Percentiles rank a stretch among this genome's conserved stretches.
These are phyloP conservation scores for Suillus alpinus DNA, from an alignment of 768 basidiomycete species.

Conservation along the genomic window DNA sequence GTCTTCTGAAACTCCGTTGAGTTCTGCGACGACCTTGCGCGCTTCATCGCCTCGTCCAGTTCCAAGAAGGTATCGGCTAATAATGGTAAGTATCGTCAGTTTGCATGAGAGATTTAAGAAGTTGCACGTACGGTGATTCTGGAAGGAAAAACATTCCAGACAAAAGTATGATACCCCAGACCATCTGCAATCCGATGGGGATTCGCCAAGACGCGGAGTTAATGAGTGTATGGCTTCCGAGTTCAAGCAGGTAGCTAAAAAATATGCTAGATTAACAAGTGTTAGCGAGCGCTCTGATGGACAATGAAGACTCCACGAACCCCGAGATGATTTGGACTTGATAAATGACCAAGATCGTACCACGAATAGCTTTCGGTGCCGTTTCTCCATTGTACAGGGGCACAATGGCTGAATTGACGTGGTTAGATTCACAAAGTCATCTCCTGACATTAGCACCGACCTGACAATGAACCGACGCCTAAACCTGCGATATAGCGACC, in stretches of 20 bases:
- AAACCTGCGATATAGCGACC: slow-evolving; percentile 77
- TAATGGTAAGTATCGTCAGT: not conserved
- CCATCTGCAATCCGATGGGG: slow-evolving; percentile 71
- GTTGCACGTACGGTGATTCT: slow-evolving; percentile 63
- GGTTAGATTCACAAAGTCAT: not conserved
- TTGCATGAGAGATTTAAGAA: not conserved
- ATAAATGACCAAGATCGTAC: slow-evolving; percentile 69
- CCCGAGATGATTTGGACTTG: slow-evolving; percentile 76
- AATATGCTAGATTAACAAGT: slow-evolving; percentile 48
- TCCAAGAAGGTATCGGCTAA: slow-evolving; percentile 71
- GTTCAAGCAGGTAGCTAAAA: slow-evolving; percentile 68
- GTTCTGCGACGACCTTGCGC: slow-evolving; percentile 55
- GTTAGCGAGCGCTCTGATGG: not conserved
- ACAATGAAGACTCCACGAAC: slow-evolving; percentile 30
- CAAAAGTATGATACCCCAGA: slow-evolving; percentile 65
- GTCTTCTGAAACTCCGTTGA: slow-evolving; percentile 62
- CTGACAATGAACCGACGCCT: slow-evolving; percentile 73
- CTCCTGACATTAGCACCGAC: slow-evolving; percentile 30
- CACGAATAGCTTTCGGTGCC: slow-evolving; percentile 71
- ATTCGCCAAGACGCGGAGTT: slow-evolving; percentile 70
- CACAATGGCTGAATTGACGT: slow-evolving; percentile 41
- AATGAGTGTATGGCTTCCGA: slow-evolving; percentile 55
- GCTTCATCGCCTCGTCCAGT: slow-evolving; percentile 52
- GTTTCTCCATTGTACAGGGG: slow-evolving; percentile 80
- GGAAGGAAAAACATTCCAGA: slow-evolving; percentile 74